Evolutionary conservation across 2,329 filamentous ascomycete species (phyloP), one percentile per base, ranked within the genome.

Genomic region (Colletotrichum sp.): DNA sequence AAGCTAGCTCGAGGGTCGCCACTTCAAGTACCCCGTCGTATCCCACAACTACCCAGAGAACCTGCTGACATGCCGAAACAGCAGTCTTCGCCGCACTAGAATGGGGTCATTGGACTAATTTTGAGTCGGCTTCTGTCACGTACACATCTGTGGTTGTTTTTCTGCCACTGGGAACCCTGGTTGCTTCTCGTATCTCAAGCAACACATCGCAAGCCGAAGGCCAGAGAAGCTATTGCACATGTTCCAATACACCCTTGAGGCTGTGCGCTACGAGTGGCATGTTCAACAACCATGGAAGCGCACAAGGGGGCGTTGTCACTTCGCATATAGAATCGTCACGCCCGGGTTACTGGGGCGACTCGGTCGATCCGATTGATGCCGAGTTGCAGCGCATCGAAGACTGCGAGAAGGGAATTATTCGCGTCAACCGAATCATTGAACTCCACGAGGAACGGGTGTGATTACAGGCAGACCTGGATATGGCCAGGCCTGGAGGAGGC

Each of bases 31-130:
- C 13, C n/a, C 19, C 19, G 29, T 22, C 25, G 16, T 69, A 16
- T 13, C 52, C 49, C n/a, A 19, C 16, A 5, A 6, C 49, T 66
- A 72, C 78, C 30, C 36, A 49, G n/a, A 22, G 22, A 25, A 44
- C 62, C 25, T 61, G 22, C 71, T 63, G n/a, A 69, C 25, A n/a
- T 22, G 7, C 15, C 76, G 16, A 29, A 19, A 1, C n/a, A 91
- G 89, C 88, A 71, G 79, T 91, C 72, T 91, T 92, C 77, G 85
- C 88, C 3, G 85, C 83, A 6, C 81, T 92, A 4, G 86, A 90
- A 78, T 88, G 87, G 79, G 83, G 80, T 29, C 78, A 81, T 13
- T 86, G 85, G 13, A 78, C 80, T 6, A 84, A 85, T 72, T 90
- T 91, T 77, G 89, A 91, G 76, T 80, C 88, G 22, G 88, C 84